Conservation (phyloP, 305 asterid species). For the Coffea humblotiana region DNA sequence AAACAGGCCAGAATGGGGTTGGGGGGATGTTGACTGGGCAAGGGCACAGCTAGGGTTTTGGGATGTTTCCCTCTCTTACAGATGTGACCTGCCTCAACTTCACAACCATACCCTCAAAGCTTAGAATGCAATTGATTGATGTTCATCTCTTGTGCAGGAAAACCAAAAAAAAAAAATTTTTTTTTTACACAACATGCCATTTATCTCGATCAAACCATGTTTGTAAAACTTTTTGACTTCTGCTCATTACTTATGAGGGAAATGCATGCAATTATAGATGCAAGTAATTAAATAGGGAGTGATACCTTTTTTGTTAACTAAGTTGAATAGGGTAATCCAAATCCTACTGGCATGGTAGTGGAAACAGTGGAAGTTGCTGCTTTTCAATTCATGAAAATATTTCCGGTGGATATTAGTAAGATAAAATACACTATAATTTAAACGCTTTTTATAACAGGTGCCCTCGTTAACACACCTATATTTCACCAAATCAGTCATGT, state of each 20-base stretch:
- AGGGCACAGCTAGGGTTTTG: slow-evolving; percentile 78
- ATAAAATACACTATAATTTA: too few species aligned
- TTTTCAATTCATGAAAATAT: background rate
- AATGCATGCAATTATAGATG: background rate
- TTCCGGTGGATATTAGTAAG: too few species aligned
- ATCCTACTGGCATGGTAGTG: background rate
- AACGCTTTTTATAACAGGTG: too few species aligned
- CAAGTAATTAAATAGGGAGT: background rate
- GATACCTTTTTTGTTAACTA: background rate
- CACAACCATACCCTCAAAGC: slow-evolving; percentile 48
- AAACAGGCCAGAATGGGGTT: slow-evolving; percentile 29
- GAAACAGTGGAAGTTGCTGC: background rate
- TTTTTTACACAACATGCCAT: slow-evolving; percentile 17
- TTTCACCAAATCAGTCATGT: too few species aligned
- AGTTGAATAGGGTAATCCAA: background rate
- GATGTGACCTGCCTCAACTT: slow-evolving; percentile 79
- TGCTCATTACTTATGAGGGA: background rate
- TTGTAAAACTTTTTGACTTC: background rate
- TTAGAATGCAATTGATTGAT: slow-evolving; percentile 28
- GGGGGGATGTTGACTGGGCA: slow-evolving; percentile 57
- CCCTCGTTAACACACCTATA: too few species aligned
- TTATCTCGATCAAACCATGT: background rate
- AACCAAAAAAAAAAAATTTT: background rate
- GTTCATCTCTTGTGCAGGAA: slow-evolving; percentile 14
- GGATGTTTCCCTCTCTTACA: slow-evolving; percentile 56